Base-by-base conservation (phyloP, 179 eudicot species). In the Corrigiola litoralis region DNA sequence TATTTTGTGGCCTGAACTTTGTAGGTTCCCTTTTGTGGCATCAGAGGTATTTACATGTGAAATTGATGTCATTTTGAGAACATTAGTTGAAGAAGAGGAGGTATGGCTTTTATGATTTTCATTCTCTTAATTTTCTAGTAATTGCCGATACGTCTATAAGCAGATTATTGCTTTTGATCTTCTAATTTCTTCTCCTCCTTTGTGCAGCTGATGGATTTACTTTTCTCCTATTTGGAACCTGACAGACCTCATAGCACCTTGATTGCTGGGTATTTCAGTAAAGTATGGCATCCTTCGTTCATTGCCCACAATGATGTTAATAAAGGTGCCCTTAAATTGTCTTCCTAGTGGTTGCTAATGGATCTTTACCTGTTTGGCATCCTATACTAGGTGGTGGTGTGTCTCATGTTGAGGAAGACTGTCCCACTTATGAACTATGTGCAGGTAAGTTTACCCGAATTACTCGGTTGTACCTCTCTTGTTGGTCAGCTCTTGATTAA, bases 81-180 rank as follows among this genome's bases (percentile, higher is more conserved):
- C 97, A 33, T 77, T 95, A 56, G 99, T 95, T 54, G 97, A 95
- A 65, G 99, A 91, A 63, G 96, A 88, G 76, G 97, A 88, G 97
- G 97, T 91, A 67, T n/a, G 60, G 32, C 38, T 28, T 20, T 25
- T 17, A 21, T n/a, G 13, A 21, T 32, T 44, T 49, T 20, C 2
- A 24, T 28, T 38, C 5, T 25, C 9, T 31, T 21, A 36, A 21
- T 14, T 17, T 18, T 50, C 37, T 13, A 27, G 34, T 61, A 13
- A 21, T 7, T 46, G 23, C 42, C 58, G 2, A 33, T 14, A 28
- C 24, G 23, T 61, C 7, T 42, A 13, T n/a, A 32, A 36, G 28
- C 38, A 20, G 5, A 42, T 23, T n/a, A 1, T 44, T 9, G n/a
- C 27, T 52, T 59, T 62, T 55, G 29, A 61, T 63, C 14, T 45